phyloP scores from a whole-genome alignment of 2,329 filamentous ascomycete species.

The Akanthomyces lecanii region DNA sequence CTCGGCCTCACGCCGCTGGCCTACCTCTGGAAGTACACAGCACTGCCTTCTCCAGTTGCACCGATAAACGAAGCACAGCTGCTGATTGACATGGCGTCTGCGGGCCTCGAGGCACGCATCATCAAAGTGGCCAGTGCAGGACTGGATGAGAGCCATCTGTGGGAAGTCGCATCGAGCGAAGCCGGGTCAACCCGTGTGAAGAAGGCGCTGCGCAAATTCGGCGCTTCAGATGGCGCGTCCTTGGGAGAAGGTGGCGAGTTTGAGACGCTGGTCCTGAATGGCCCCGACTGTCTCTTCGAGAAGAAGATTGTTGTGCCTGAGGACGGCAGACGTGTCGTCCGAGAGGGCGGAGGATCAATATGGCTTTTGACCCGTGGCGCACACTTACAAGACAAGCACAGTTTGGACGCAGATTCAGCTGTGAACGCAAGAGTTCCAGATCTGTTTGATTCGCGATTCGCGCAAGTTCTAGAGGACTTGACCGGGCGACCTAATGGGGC shows the following conservation, averaged over 20 bases:
- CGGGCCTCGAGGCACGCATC: conserved; percentile 80
- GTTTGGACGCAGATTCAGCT: background rate
- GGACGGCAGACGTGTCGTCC: conserved; percentile 47
- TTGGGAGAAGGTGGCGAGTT: conserved; percentile 95
- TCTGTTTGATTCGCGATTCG: conserved; percentile 62
- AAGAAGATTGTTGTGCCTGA: conserved; percentile 61
- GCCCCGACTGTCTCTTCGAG: conserved; percentile 69
- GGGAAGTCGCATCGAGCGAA: conserved; percentile 68
- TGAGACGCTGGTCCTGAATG: conserved; percentile 84
- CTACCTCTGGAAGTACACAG: conserved; percentile 88
- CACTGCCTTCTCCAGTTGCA: conserved; percentile 51
- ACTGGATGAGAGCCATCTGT: conserved; percentile 74
- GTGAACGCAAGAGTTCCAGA: conserved; percentile 49
- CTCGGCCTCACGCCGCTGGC: conserved; percentile 79
- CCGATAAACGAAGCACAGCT: conserved; percentile 50
- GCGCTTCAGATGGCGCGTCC: conserved; percentile 62
- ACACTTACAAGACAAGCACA: conserved; percentile 43
- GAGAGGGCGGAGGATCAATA: conserved; percentile 72
- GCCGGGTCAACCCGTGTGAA: conserved; percentile 44
- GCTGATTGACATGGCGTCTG: conserved; percentile 73
- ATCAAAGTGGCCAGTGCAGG: conserved; percentile 94
- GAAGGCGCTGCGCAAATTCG: conserved; percentile 62
- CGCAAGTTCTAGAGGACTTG: conserved; percentile 35
- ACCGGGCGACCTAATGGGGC: conserved; percentile 1
- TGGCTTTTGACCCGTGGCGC: conserved; percentile 62